Conservation (phyloP, 2,329 filamentous ascomycete genomes). For the Akanthomyces lecanii region DNA sequence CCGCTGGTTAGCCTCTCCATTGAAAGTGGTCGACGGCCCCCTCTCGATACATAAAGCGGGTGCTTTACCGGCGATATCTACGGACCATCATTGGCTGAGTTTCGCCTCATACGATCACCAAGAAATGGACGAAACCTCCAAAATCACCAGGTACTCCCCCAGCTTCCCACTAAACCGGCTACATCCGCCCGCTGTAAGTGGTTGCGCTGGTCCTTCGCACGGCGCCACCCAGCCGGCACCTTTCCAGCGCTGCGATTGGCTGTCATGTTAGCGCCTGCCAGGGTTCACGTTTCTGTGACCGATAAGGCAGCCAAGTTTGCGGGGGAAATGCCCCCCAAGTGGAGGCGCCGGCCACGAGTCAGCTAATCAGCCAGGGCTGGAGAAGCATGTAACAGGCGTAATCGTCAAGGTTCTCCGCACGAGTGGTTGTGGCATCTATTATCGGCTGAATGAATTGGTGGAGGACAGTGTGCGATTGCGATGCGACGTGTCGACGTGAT, state of each 20-base stretch:
- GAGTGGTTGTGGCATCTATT: background rate
- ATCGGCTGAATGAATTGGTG: background rate
- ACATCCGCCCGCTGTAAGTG: background rate
- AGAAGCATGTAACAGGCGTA: background rate
- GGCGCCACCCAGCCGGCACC: background rate
- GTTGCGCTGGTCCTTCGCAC: background rate
- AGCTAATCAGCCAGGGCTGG: background rate
- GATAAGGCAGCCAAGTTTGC: background rate
- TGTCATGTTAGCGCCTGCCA: background rate
- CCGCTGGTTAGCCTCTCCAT: background rate
- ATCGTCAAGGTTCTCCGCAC: background rate
- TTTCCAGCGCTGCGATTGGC: conserved; percentile 3
- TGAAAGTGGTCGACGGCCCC: background rate
- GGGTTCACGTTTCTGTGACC: background rate
- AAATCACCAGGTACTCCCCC: background rate
- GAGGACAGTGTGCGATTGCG: background rate
- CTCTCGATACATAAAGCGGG: background rate
- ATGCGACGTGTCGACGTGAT: background rate
- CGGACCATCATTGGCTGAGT: background rate
- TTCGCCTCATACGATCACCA: background rate
- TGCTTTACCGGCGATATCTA: background rate
- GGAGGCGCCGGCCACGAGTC: background rate
- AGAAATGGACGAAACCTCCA: background rate
- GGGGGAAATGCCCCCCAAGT: conserved; percentile 2
- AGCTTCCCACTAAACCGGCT: background rate